Evolutionary conservation across 2,329 filamentous ascomycete species (phyloP).

Genomic region (Epichloe brachyelytri): DNA sequence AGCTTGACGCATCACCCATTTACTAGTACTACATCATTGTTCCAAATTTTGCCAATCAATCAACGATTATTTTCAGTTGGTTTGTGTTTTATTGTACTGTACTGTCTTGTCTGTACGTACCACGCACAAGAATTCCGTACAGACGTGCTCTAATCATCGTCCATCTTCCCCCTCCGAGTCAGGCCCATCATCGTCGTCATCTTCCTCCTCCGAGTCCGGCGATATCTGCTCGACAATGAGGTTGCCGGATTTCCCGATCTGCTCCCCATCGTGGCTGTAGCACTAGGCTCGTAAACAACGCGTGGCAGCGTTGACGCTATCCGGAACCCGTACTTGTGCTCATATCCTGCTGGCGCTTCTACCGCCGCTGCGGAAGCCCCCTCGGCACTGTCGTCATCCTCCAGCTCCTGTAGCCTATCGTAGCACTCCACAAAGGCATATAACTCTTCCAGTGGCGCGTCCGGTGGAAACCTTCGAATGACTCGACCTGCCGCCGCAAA

Average conservation of each 20-base stretch:
- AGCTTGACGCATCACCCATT: no score
- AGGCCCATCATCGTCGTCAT: constrained; percentile 12
- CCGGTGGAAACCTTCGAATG: constrained; percentile 57
- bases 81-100: neutral
- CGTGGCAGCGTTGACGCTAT: constrained; percentile 79
- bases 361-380: neutral
- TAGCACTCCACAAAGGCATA: constrained; percentile 96
- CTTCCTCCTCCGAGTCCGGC: constrained; percentile 23
- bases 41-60: no score
- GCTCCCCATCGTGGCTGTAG: constrained; percentile 54
- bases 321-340: constrained; percentile 73
- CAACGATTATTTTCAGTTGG: no score
- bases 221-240: constrained; percentile 64
- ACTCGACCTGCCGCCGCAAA: constrained; percentile 54
- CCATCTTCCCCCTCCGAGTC: constrained; percentile 6
- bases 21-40: no score
- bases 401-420: constrained; percentile 48
- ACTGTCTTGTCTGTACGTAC: neutral
- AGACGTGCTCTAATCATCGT: constrained; percentile 10
- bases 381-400: constrained; percentile 18
- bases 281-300: constrained; percentile 60
- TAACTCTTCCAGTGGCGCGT: constrained; percentile 70
- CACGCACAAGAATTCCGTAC: neutral
- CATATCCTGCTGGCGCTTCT: constrained; percentile 33
- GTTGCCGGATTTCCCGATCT: constrained; percentile 73